Percentiles rank a stretch among this genome's conserved stretches.
These are phyloP conservation scores for Trichoderma citrinoviride DNA, from an alignment of 2,329 filamentous ascomycete genomes.

Conservation along the genomic window DNA sequence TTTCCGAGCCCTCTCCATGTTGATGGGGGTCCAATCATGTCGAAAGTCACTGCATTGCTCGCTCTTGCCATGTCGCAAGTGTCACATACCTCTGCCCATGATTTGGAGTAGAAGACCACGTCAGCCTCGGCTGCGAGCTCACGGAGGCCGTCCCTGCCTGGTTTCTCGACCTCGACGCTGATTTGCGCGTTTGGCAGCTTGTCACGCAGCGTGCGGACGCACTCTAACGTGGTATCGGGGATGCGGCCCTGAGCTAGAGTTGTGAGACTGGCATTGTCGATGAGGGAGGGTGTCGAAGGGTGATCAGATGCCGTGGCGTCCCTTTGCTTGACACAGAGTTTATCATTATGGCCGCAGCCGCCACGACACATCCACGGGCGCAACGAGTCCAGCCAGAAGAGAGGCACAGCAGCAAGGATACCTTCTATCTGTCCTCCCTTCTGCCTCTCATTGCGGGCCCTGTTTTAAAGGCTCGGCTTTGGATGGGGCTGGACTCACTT, in stretches of 20 bases:
- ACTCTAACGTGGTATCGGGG: slow-evolving; percentile 57
- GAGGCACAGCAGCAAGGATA: neutral
- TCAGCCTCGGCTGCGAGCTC: slow-evolving; percentile 62
- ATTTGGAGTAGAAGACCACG: slow-evolving; percentile 70
- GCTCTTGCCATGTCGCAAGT: neutral
- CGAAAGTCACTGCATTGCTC: neutral
- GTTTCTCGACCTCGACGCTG: slow-evolving; percentile 73
- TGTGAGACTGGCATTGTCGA: slow-evolving; percentile 14
- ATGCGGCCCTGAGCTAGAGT: slow-evolving; percentile 54
- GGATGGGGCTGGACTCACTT: slow-evolving; percentile 45
- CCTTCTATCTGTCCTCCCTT: neutral
- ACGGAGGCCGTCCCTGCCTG: slow-evolving; percentile 56
- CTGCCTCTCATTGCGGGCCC: neutral
- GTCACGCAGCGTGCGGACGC: slow-evolving; percentile 55
- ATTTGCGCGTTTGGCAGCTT: slow-evolving; percentile 47
- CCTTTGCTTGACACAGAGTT: neutral
- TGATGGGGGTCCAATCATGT: neutral
- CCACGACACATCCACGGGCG: neutral
- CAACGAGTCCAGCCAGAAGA: neutral
- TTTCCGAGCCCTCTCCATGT: no score
- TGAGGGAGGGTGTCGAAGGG: neutral
- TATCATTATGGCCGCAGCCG: neutral
- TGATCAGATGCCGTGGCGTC: neutral
- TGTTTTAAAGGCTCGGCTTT: neutral
- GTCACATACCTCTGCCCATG: slow-evolving; percentile 62